Evolutionary conservation across 192 early-diverging fungal genomes (phyloP), one percentile per base, ranked within the genome.

Genomic region (Geranomyces michiganensis): DNA sequence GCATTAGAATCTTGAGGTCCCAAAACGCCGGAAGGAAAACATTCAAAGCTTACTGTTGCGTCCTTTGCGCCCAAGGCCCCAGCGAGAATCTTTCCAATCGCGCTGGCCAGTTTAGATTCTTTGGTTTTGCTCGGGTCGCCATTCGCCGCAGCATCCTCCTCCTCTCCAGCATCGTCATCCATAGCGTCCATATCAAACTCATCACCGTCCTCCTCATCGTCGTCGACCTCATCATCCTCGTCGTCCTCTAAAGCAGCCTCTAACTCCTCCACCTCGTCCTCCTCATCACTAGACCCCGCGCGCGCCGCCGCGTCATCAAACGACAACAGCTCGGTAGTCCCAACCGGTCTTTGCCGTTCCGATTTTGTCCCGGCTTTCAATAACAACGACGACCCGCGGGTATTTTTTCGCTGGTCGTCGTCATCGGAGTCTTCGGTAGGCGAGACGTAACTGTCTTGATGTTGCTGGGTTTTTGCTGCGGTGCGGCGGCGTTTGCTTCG

Each of bases 31-130:
- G n/a, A n/a, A n/a, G n/a, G n/a, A n/a, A 41, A 41, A 10, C 36
- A 41, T 41, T 65, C 68, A 56, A 71, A 53, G 44, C 59, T 8
- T 68, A 81, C 81, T 44, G 76, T 70, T 63, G 65, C 71, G 56
- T 83, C 83, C n/a, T 64, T 62, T n/a, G 53, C 69, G 24, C 65
- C 81, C 63, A 87, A 58, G 33, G 73, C 80, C 17, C 79, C 79
- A 30, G 82, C 83, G 44, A 91, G 78, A 79, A 91, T 87, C 65
- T 87, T 88, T 49, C 81, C 82, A 81, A 91, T 91, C 6, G 90
- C 85, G 53, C 81, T 86, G 0, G 90, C 87, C 67, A 90, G 75
- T 77, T 88, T 68, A 76, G 87, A 45, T 74, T 75, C 15, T 72
- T 83, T 71, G 69, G 78, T 65, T 85, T 84, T 78, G 83, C 30